Evolutionary conservation across 352 stramenopile species (phyloP), one percentile per base, ranked within the genome.

Genomic region (Phytophthora brassicae): DNA sequence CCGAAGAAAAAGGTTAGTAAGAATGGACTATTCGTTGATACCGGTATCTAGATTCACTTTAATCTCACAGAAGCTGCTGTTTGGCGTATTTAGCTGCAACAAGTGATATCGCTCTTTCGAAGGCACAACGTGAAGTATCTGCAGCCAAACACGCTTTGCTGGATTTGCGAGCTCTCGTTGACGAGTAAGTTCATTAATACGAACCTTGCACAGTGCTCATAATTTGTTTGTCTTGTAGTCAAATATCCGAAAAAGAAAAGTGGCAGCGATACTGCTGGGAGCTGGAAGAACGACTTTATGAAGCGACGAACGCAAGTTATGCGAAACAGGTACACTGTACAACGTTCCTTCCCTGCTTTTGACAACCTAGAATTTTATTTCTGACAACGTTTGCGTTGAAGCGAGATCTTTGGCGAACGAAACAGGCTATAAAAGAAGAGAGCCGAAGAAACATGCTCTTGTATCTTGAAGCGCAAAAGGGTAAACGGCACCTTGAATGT

Each of bases 231-330:
- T 16, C 4, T 23, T 52, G 12, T 26, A 90, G 83, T 46, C 83
- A 92, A 73, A 77, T 90, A 36, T 45, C 60, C 11, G 83, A 92
- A 68, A 88, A 78, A 42, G 83, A 92, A 48, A 87, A 81, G 33
- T 92, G 83, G 81, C 83, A 92, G 38, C 73, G 72, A 0, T 87
- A 90, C 35, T 90, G 79, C 58, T 92, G 83, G 83, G 83, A 89
- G 28, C 59, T 92, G 0, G 80, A 92, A 42, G 83, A 88, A 42
- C 77, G 78, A 4, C 61, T 90, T 4, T 75, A 87, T 23, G 73
- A 85, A 42, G 75, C 77, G 6, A 60, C 86, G 31, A 70, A 85
- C 47, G 74, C 68, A 35, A 88, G 73, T 29, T 68, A 80, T 29
- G 56, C 36, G 6, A 87, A 89, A 68, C 79, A 92, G 74, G 79